Conservation (phyloP, 2,329 filamentous ascomycete species). For the Verruconis gallopava region DNA sequence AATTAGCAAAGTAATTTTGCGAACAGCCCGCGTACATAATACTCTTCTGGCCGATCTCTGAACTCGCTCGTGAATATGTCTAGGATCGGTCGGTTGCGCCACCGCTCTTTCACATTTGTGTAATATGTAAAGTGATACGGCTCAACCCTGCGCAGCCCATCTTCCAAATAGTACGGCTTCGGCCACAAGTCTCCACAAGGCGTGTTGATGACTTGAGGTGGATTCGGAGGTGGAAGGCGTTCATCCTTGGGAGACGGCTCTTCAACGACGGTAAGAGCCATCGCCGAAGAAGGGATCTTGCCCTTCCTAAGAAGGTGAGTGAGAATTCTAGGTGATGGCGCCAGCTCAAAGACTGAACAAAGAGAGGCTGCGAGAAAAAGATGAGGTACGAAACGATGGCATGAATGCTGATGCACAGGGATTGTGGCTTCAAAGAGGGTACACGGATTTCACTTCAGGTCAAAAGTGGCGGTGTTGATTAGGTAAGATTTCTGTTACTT, state of each 20-base stretch:
- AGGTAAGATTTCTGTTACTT: too few species aligned
- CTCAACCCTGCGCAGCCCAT: slow-evolving; percentile 66
- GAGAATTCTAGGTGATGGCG: slow-evolving; percentile 38
- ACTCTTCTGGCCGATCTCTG: slow-evolving; percentile 70
- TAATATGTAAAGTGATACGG: slow-evolving; percentile 94
- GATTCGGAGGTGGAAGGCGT: slow-evolving; percentile 18
- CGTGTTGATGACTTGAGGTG: slow-evolving; percentile 38
- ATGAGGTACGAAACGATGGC: too few species aligned
- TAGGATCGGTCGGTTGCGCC: slow-evolving; percentile 67
- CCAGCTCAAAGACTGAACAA: slow-evolving; percentile 21
- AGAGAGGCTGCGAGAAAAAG: not conserved
- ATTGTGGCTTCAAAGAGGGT: too few species aligned
- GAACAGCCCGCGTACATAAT: slow-evolving; percentile 54
- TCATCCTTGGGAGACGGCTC: not conserved
- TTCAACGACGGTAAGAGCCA: slow-evolving; percentile 30
- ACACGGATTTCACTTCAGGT: too few species aligned
- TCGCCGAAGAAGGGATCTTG: slow-evolving; percentile 25
- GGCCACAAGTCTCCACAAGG: slow-evolving; percentile 46
- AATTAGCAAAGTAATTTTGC: not conserved
- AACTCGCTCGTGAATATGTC: slow-evolving; percentile 91
- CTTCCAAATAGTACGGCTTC: slow-evolving; percentile 69
- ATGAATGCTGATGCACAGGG: too few species aligned
- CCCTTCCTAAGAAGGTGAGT: slow-evolving; percentile 39
- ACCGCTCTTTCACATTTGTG: slow-evolving; percentile 86
- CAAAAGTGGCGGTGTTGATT: too few species aligned